Base-by-base conservation (phyloP, 345 rosid genomes). In the Lumnitzera littorea region DNA sequence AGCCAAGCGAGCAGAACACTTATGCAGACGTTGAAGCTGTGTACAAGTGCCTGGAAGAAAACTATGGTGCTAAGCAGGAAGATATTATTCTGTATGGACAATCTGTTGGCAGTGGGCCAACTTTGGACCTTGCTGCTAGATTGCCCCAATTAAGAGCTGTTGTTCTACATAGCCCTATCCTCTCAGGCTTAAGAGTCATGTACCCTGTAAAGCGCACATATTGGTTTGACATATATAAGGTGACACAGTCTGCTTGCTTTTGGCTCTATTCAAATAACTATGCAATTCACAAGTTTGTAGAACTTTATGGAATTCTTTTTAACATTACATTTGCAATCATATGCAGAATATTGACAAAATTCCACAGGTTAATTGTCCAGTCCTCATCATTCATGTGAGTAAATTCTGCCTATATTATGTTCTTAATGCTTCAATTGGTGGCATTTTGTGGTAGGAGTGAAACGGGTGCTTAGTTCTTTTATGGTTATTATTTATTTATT, bases 1-100 rank as follows among this genome's bases (percentile, higher is more conserved):
- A 94, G 99, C 96, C 99, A n/a, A 94, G 97, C 57, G 99, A 94
- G 78, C 96, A 91, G 46, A 74, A 91, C 66, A 94, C 99, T n/a
- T 94, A 91, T 71, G 90, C 92, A 11, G 99, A 94, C 72, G 84
- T 91, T 15, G 99, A 91, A 83, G 97, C 99, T 70, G 96, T 73
- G 23, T 94, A 91, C 56, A 91, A 82, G 72, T 94, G 96, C 77
- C 89, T 91, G 57, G 97, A 88, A 78, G 99, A 94, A 61, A 84
- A 75, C 57, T 94, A 94, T 71, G 91, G 91, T 54, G 60, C 85
- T 10, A 91, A 82, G 78, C 96, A 88, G 63, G 97, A 94, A 78
- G 91, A 94, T 62, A 65, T 94, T 48, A 88, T 94, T 67, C 91
- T 94, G 17, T 94, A 94, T 66, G 97, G 99, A 15, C 99, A 94